These are phyloP conservation scores for Eremomyces bilateralis DNA, from an alignment of 495 filamentous ascomycete genomes.

Conservation along the genomic window DNA sequence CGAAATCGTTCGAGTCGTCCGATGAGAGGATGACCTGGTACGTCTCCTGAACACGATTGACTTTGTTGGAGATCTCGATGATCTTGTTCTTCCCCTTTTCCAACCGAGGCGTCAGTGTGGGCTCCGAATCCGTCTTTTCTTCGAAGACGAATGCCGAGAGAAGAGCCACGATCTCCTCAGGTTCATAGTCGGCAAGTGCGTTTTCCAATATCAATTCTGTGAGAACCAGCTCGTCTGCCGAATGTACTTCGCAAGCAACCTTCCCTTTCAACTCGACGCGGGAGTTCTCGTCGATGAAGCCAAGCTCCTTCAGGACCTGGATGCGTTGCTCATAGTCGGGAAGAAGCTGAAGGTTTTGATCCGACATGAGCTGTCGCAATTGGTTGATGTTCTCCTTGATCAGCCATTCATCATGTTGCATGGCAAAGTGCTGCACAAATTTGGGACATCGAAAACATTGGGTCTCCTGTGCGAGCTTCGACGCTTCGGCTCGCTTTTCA, in stretches of 20 bases:
- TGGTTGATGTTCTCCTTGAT: conserved; percentile 77
- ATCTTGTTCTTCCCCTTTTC: conserved; percentile 74
- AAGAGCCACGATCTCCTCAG: conserved; percentile 87
- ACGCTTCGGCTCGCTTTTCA: conserved; percentile 40
- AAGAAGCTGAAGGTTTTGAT: conserved; percentile 91
- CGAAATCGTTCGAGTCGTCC: conserved; percentile 84
- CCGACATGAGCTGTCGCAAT: conserved; percentile 69
- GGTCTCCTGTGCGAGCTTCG: conserved; percentile 31
- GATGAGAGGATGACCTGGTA: conserved; percentile 78
- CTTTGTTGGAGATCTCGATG: conserved; percentile 68
- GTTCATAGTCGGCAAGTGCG: conserved; percentile 82
- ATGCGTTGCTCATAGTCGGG: conserved; percentile 95
- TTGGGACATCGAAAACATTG: conserved; percentile 43
- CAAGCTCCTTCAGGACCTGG: conserved; percentile 69
- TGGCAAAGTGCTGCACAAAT: conserved; percentile 77
- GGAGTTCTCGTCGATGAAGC: conserved; percentile 64
- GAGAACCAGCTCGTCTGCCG: conserved; percentile 88
- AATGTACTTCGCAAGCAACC: conserved; percentile 90
- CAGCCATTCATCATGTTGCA: conserved; percentile 87
- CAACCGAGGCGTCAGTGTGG: conserved; percentile 63
- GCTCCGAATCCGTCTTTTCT: conserved; percentile 73
- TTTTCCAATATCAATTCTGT: conserved; percentile 94
- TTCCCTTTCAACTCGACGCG: conserved; percentile 91
- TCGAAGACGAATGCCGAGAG: conserved; percentile 96
- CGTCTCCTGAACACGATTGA: conserved; percentile 65